Percentiles rank a stretch among this genome's conserved stretches.
Conservation (phyloP, 148 eudicot genomes). For the Salicornia ramosissima region DNA sequence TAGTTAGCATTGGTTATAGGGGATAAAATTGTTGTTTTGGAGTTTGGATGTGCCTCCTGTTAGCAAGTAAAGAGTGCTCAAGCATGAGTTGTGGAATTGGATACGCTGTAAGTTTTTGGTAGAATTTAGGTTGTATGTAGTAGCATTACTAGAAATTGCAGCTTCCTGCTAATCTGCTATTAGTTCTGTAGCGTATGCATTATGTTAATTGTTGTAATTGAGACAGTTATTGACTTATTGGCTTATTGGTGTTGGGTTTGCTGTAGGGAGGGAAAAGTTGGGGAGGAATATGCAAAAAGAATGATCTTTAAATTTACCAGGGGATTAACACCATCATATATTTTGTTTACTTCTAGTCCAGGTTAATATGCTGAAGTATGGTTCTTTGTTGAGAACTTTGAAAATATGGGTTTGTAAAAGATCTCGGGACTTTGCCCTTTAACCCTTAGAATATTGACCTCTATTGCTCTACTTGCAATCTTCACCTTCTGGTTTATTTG, state of each 20-base stretch:
- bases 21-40: background rate
- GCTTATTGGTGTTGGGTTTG: background rate
- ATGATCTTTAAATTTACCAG: too few relatives aligned
- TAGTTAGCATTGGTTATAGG: background rate
- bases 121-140: background rate
- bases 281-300: background rate
- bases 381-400: background rate
- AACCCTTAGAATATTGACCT: background rate
- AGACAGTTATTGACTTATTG: background rate
- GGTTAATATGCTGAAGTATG: background rate
- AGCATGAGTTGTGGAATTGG: background rate
- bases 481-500: background rate
- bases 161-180: background rate
- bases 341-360: background rate
- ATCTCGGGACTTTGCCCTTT: background rate
- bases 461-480: background rate
- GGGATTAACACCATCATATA: too few relatives aligned
- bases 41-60: background rate
- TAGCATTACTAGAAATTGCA: background rate
- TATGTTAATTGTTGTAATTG: background rate
- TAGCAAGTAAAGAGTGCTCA: background rate
- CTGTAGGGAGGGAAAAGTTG: background rate
- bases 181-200: too few relatives aligned
- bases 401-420: background rate
- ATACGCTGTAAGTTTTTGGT: background rate